Percentiles rank a stretch among this genome's conserved stretches.
Conservation (phyloP, 768 basidiomycete species). For the Calocybe indica region DNA sequence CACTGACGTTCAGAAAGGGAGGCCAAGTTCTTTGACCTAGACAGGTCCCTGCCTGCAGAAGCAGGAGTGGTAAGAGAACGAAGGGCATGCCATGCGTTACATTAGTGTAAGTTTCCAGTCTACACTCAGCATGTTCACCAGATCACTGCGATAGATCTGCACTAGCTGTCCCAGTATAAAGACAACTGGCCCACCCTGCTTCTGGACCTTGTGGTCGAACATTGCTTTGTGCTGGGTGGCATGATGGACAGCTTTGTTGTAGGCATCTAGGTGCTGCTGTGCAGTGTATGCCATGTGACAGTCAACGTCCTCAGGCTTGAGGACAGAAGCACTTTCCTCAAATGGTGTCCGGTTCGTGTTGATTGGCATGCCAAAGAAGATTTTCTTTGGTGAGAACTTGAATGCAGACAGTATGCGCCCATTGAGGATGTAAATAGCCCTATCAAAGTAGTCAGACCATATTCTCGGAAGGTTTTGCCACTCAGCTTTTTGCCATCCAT, state of each 20-base stretch:
- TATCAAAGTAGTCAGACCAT: slow-evolving; percentile 27
- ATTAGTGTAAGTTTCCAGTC: neutral
- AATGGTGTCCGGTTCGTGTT: slow-evolving; percentile 17
- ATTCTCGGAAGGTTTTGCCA: slow-evolving; percentile 14
- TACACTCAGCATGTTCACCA: neutral
- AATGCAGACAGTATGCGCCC: slow-evolving; percentile 15
- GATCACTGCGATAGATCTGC: neutral
- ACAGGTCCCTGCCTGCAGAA: too few species aligned
- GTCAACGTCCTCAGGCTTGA: slow-evolving; percentile 3
- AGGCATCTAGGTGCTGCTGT: neutral
- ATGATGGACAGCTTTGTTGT: neutral
- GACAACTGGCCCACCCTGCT: neutral
- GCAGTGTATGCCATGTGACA: slow-evolving; percentile 17
- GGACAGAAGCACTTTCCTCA: neutral
- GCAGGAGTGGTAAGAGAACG: too few species aligned
- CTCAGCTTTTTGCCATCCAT: slow-evolving; percentile 12
- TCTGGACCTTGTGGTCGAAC: neutral
- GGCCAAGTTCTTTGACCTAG: too few species aligned
- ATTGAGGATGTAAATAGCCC: slow-evolving; percentile 18
- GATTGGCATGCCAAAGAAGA: slow-evolving; percentile 21
- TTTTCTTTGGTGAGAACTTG: slow-evolving; percentile 22
- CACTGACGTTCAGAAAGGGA: too few species aligned
- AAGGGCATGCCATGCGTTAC: too few species aligned
- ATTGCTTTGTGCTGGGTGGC: neutral
- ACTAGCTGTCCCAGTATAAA: neutral